Base-by-base conservation (phyloP, 1,284 basidiomycete species). In the Testicularia cyperi region DNA sequence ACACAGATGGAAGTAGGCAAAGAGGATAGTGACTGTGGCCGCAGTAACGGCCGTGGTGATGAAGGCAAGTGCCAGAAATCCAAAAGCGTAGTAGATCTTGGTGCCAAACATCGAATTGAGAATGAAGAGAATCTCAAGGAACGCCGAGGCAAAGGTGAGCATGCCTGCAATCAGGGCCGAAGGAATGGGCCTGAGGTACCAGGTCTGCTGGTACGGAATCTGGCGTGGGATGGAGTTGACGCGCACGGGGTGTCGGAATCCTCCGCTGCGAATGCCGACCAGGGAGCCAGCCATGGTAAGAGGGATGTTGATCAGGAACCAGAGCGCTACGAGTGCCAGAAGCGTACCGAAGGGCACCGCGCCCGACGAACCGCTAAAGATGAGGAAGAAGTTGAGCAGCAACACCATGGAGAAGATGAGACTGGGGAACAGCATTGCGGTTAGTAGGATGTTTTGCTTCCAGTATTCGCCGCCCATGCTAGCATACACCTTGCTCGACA, bases 311-410 rank as follows among this genome's bases (percentile, higher is more conserved):
- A 97, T 90, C 35, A 91, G 85, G 77, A 92, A 95, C 92, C 92
- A 98, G n/a, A 98, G 79, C 8, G 90, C 75, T 15, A 94, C 84
- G 54, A 98, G 88, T 16, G 91, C 82, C 30, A 92, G 79, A 81
- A 97, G 87, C 0, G 94, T 72, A 83, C 90, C 90, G 75, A 97
- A 95, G 3, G 94, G 94, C 27, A 98, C 90, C 7, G 94, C 94
- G 15, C 92, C 94, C 4, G 92, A 94, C 0, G 92, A 92, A 5
- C 85, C 85, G 13, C 89, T 87, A 3, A 83, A 80, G 53, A 97
- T 80, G 22, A 98, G 65, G 64, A 76, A 72, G 35, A 74, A 67
- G 41, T 76, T 76, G 45, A 76, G 63, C 35, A 72, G 38, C 48
- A 45, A 42, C 24, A 72, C 58, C 22, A 61, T 46, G 19, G 57